Evolutionary conservation across 208 protist species (phyloP), one percentile per base, ranked within the genome.

Genomic region (Trypanosoma lewisi): DNA sequence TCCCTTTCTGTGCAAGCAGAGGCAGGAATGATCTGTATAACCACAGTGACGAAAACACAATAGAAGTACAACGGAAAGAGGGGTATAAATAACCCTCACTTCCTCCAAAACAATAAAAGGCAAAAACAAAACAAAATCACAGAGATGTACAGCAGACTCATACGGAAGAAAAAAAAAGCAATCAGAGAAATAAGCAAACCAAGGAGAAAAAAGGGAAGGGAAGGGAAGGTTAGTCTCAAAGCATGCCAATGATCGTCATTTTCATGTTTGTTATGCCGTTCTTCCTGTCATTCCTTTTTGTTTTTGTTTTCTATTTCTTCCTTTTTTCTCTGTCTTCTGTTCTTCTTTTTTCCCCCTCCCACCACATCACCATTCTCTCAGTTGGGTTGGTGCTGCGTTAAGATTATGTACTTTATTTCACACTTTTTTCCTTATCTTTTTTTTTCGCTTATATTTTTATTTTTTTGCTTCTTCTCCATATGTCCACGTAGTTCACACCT

Each of bases 101-200:
- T 14, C 36, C 36, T 41, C 36, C 36, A 57, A 57, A 42, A 57
- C 42, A 31, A 57, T 8, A 42, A 37, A 57, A 14, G 19, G 6
- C 7, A 37, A 45, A 27, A 45, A 37, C 42, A 45, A 42, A 57
- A 57, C 8, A 34, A 9, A 53, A 44, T 54, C 47, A n/a, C 19
- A 11, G 42, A 52, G 9, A 27, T 57, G 42, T 41, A 72, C 19
- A 17, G 6, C 39, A 5, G 6, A 39, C 7, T 11, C 4, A 39
- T 4, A 39, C 39, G 39, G 67, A 57, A 47, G 49, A 4, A 23
- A 42, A 51, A 31, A 53, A 55, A 14, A 56, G 67, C 54, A 65
- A 63, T 59, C 45, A 58, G 57, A 66, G 31, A 70, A 60, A 66
- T 45, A 42, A 9, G 17, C 17, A 19, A 67, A 53, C 36, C 11